Percentiles rank a stretch among this genome's conserved stretches.
Evolutionary conservation across 257 asterid genomes (phyloP).

Genomic region (Salvia rosmarinus): DNA sequence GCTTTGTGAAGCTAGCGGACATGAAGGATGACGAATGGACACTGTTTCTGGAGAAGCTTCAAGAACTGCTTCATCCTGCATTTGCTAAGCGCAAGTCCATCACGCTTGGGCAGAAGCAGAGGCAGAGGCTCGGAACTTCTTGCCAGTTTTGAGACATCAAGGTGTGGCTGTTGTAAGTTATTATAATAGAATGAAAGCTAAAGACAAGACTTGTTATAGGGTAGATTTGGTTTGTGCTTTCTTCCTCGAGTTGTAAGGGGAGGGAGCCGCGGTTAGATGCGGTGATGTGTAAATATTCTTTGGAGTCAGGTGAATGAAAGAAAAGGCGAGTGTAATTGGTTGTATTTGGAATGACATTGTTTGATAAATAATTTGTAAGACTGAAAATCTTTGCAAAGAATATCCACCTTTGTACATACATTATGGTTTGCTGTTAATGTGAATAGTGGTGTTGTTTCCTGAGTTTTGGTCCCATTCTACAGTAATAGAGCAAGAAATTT

Average conservation of each 20-base stretch:
- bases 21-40: conserved; percentile 87
- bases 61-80: conserved; percentile 75
- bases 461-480: no score
- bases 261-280: conserved; percentile 35
- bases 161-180: conserved; percentile 29
- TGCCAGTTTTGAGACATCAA: conserved; percentile 88
- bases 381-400: conserved; percentile 33
- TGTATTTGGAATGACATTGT: conserved; percentile 47
- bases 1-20: conserved; percentile 87
- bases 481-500: no score
- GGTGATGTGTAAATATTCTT: conserved; percentile 62
- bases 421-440: conserved; percentile 14
- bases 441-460: background rate
- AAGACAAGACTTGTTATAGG: conserved; percentile 37
- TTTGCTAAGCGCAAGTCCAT: conserved; percentile 65
- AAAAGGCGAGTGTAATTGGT: conserved; percentile 42
- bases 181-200: conserved; percentile 40
- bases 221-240: conserved; percentile 46
- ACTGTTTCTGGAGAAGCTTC: conserved; percentile 77
- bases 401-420: conserved; percentile 42
- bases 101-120: conserved; percentile 69
- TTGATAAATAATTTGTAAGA: conserved; percentile 64
- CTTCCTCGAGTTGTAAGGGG: conserved; percentile 36
- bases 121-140: conserved; percentile 97
- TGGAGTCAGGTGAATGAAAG: conserved; percentile 36